Base-by-base conservation (phyloP, 768 basidiomycete genomes). In the Dentipellis fragilis region DNA sequence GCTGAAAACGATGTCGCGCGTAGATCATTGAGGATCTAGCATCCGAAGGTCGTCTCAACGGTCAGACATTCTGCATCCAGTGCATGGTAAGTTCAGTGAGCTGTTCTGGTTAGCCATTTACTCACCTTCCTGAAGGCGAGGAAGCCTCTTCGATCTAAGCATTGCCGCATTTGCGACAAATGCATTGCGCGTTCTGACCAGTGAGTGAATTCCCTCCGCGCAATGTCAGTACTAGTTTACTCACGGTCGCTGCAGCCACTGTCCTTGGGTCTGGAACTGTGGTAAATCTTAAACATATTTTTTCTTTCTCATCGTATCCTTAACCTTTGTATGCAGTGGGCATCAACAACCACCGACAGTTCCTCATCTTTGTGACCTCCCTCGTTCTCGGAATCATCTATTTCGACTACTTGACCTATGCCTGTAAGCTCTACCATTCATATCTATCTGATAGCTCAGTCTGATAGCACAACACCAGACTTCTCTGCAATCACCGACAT, bases 231-330 rank as follows among this genome's bases (percentile, higher is more conserved):
- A 7, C 39, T 12, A 9, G 54, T 51, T 54, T 5, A 56, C 57
- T 63, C 35, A 57, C 46, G 10, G 29, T 36, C 49, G 48, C 29
- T 48, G 45, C 49, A 95, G 93, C 64, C 94, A 99, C 64, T 98
- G 96, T 63, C 96, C 95, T 1, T 99, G 96, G 96, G 85, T 97
- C 14, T 99, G 94, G 94, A 98, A 98, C 70, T 97, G 95, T 68
- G 84, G 91, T 92, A 66, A 23, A 87, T 69, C 35, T 12, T 16
- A 45, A 17, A 45, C 4, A 9, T 19, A 19, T 2, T 11, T 7
- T 21, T 22, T 8, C 48, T 14, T 9, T 21, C 57, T 10, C 11
- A 35, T 58, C 8, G n/a, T 12, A n/a, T 22, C 16, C n/a, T 6
- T 39, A 46, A 39, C 17, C 35, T 36, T 12, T 21, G 42, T 42